Evolutionary conservation across 352 stramenopile species (phyloP).

Genomic region (Phytophthora lateralis): DNA sequence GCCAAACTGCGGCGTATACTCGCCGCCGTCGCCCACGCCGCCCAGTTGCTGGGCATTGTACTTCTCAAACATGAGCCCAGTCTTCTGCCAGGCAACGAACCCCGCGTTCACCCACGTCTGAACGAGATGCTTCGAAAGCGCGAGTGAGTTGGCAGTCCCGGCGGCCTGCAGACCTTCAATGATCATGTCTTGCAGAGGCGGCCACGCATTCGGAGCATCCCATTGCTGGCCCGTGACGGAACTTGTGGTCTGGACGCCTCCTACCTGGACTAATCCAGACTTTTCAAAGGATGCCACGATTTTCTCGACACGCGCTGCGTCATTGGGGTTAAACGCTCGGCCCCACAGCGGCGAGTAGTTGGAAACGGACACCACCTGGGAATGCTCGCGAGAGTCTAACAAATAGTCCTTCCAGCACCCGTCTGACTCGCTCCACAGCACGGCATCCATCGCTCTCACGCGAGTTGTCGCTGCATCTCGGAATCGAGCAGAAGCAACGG

Average conservation of each 20-base stretch:
- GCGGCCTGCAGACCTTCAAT: conserved; percentile 68
- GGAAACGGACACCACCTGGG: conserved; percentile 52
- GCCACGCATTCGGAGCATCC: conserved; percentile 87
- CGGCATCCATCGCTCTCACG: conserved; percentile 56
- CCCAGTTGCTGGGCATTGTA: conserved; percentile 78
- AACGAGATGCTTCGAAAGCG: conserved; percentile 52
- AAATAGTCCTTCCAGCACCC: conserved; percentile 77
- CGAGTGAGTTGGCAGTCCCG: conserved; percentile 40
- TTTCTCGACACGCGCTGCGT: conserved; percentile 42
- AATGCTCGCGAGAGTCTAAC: conserved; percentile 55
- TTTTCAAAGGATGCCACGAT: conserved; percentile 52
- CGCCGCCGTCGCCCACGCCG: conserved; percentile 69
- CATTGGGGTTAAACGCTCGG: conserved; percentile 53
- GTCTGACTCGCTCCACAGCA: conserved; percentile 67
- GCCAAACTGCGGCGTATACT: conserved; percentile 88
- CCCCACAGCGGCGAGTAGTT: conserved; percentile 82
- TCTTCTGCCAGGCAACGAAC: conserved; percentile 69
- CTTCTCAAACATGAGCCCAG: conserved; percentile 89
- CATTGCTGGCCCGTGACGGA: conserved; percentile 82
- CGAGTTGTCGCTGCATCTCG: conserved; percentile 31
- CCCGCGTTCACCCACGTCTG: conserved; percentile 70
- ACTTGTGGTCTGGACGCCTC: conserved; percentile 76
- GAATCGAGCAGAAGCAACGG: conserved; percentile 35
- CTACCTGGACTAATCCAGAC: conserved; percentile 64
- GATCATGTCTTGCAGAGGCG: conserved; percentile 80